Evolutionary conservation across 2,329 filamentous ascomycete species (phyloP).

Genomic region (Xylariaceae sp.): DNA sequence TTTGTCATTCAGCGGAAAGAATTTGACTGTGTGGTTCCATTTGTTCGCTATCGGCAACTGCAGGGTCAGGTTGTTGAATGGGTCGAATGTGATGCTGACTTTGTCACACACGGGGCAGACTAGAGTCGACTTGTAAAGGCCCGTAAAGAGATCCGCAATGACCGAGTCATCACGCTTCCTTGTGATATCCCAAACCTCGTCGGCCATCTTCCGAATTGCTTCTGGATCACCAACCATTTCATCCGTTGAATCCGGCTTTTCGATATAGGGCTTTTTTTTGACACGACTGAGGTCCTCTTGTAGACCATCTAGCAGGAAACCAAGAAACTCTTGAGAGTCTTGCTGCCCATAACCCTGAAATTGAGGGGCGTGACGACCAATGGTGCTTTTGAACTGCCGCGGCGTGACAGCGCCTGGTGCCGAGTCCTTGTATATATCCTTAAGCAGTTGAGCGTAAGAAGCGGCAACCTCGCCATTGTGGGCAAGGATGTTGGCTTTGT

Average conservation of each 20-base stretch:
- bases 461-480: constrained; percentile 88
- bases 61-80: constrained; percentile 92
- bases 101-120: constrained; percentile 91
- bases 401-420: constrained; percentile 75
- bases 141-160: constrained; percentile 93
- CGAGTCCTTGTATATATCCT: constrained; percentile 77
- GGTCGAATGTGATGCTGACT: constrained; percentile 98
- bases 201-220: constrained; percentile 83
- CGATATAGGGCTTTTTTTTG: constrained; percentile 94
- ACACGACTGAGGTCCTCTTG: constrained; percentile 96
- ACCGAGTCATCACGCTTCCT: constrained; percentile 93
- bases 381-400: constrained; percentile 79
- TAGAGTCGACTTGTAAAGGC: constrained; percentile 97
- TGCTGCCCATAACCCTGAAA: constrained; percentile 97
- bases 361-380: constrained; percentile 80
- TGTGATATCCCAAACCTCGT: constrained; percentile 90
- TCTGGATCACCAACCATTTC: constrained; percentile 86
- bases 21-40: constrained; percentile 78
- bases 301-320: constrained; percentile 90
- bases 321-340: constrained; percentile 95
- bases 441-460: constrained; percentile 77
- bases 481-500: constrained; percentile 82
- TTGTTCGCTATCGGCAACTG: constrained; percentile 87
- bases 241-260: constrained; percentile 97
- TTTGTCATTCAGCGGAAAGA: constrained; percentile 74